phyloP scores from a whole-genome alignment of 2,329 filamentous ascomycete genomes.

The Botryotinia narcissicola region DNA sequence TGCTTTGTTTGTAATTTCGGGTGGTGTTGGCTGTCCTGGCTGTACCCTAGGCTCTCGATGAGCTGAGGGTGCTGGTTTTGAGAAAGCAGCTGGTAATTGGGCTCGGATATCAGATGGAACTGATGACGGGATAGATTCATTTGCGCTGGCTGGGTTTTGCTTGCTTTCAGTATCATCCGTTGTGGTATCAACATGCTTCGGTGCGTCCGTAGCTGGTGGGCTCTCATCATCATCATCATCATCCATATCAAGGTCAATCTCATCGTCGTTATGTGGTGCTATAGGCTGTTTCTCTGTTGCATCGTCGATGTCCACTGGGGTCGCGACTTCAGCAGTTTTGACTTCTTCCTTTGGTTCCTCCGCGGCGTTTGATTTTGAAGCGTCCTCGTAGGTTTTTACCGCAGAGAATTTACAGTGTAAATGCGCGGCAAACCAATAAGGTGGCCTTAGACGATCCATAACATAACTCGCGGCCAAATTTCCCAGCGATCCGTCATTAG shows the following conservation, averaged over 20 bases:
- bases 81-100: conserved; percentile 75
- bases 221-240: conserved; percentile 54
- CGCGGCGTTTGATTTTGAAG: neutral
- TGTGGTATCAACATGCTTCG: conserved; percentile 54
- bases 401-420: conserved; percentile 86
- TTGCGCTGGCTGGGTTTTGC: conserved; percentile 31
- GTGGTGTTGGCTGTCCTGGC: conserved; percentile 63
- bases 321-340: neutral
- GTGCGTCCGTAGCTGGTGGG: conserved; percentile 7
- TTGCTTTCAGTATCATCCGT: conserved; percentile 46
- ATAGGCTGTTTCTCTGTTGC: neutral
- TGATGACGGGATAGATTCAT: conserved; percentile 22
- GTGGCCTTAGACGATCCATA: conserved; percentile 76
- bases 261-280: conserved; percentile 56
- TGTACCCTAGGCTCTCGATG: conserved; percentile 28
- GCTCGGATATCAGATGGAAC: conserved; percentile 66
- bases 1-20: conserved; percentile 70
- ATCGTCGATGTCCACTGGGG: neutral
- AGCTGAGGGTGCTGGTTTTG: conserved; percentile 41
- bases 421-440: conserved; percentile 91
- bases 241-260: conserved; percentile 68
- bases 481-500: conserved; percentile 70
- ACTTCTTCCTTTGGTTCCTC: conserved; percentile 26
- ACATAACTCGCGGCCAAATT: conserved; percentile 77
- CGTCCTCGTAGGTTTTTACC: conserved; percentile 51